phyloP scores from a whole-genome alignment of 1,284 basidiomycete genomes.

The Puccinia coronata region DNA sequence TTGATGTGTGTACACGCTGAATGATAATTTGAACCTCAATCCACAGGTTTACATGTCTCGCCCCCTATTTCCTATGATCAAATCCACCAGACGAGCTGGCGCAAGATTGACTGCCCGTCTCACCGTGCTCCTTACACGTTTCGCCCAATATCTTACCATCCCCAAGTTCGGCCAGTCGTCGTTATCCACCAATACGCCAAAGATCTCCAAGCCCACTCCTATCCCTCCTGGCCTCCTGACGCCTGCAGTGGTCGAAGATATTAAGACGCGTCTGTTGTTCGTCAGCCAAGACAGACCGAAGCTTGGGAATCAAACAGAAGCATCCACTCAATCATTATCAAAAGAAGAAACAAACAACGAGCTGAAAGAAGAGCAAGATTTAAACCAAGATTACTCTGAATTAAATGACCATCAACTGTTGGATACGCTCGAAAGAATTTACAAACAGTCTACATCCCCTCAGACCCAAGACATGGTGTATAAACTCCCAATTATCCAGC shows the following conservation, averaged over 20 bases:
- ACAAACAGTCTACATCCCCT: slow-evolving; percentile 45
- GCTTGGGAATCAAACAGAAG: slow-evolving; percentile 27
- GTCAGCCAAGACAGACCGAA: slow-evolving; percentile 57
- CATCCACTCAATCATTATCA: slow-evolving; percentile 19
- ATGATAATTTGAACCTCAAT: neutral
- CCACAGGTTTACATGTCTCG: slow-evolving; percentile 80
- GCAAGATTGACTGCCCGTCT: slow-evolving; percentile 72
- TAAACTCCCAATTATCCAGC: slow-evolving; percentile 36
- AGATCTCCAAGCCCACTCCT: slow-evolving; percentile 51
- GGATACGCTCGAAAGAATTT: slow-evolving; percentile 13
- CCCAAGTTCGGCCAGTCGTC: slow-evolving; percentile 69
- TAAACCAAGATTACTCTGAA: slow-evolving; percentile 9
- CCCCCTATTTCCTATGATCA: slow-evolving; percentile 76
- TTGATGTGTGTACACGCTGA: neutral
- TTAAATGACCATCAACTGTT: slow-evolving; percentile 40
- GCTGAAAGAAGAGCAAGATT: slow-evolving; percentile 1
- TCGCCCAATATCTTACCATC: slow-evolving; percentile 77
- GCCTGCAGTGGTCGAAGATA: slow-evolving; percentile 25
- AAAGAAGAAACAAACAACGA: slow-evolving; percentile 4
- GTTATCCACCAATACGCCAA: slow-evolving; percentile 66
- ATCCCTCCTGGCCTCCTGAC: slow-evolving; percentile 18
- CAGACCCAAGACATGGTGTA: slow-evolving; percentile 50
- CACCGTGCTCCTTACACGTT: slow-evolving; percentile 73
- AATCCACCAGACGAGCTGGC: slow-evolving; percentile 80
- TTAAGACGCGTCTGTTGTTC: slow-evolving; percentile 34